Conservation (phyloP, 345 rosid species). For the Corymbia maculata region DNA sequence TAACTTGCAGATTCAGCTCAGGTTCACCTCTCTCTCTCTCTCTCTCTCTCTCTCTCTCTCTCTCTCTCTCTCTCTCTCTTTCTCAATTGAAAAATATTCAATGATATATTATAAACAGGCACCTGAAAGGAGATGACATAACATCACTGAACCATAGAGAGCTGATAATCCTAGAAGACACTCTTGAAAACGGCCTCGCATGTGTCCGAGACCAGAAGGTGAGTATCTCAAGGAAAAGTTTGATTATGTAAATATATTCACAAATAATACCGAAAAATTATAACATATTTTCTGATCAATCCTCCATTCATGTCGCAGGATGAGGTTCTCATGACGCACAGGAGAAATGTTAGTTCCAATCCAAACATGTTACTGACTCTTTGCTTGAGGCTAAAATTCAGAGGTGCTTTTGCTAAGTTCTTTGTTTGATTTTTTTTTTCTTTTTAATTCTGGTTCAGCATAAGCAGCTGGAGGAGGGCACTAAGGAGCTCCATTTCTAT, state of each 20-base stretch:
- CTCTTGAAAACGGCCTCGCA: background rate
- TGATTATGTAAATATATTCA: background rate
- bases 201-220: background rate
- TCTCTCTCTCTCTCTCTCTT: background rate
- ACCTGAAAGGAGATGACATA: background rate
- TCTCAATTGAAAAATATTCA: background rate
- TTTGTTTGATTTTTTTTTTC: background rate
- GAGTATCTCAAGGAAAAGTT: background rate
- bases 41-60: background rate
- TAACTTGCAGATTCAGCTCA: constrained; percentile 73
- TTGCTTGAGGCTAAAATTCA: background rate
- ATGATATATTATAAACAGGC: background rate
- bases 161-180: background rate
- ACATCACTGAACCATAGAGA: background rate
- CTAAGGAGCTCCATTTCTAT: background rate
- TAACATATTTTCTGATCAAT: background rate
- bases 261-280: background rate
- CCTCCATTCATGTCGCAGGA: background rate
- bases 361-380: background rate
- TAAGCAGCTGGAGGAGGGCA: constrained; percentile 1
- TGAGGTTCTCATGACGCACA: background rate
- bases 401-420: background rate
- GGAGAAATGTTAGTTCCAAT: background rate
- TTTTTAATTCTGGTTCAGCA: background rate
- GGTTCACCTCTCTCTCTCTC: constrained; percentile 16